Evolutionary conservation across 2,329 filamentous ascomycete species (phyloP).

Genomic region (Apiospora rasikravindrae): DNA sequence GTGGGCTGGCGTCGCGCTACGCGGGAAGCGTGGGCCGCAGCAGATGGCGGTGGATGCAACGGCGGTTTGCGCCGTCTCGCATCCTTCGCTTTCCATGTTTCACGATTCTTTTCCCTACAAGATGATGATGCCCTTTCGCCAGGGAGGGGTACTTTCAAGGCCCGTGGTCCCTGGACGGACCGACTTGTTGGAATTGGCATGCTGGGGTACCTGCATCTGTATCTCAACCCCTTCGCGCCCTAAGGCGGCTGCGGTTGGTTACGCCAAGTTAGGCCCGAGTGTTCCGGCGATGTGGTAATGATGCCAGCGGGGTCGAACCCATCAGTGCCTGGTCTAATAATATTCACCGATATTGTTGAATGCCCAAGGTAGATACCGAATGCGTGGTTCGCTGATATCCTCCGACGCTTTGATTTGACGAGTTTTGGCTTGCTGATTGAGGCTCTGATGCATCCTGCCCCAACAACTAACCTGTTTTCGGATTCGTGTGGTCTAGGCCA

Average conservation of each 20-base stretch:
- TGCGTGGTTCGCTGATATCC: background rate
- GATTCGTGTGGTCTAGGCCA: background rate
- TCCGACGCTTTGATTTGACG: background rate
- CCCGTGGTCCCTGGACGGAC: background rate
- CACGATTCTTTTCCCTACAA: background rate
- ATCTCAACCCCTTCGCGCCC: background rate
- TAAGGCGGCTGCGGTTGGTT: background rate
- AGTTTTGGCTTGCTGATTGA: background rate
- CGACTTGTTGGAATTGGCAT: background rate
- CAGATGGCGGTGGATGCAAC: background rate
- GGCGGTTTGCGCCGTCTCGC: background rate
- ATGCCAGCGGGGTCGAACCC: background rate
- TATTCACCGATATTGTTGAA: background rate
- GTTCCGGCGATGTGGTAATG: background rate
- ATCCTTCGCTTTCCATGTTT: background rate
- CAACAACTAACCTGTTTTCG: background rate
- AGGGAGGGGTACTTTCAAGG: background rate
- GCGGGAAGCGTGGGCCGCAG: background rate
- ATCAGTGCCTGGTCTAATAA: background rate
- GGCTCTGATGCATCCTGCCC: background rate
- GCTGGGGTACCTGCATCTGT: background rate
- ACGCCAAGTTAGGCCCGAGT: background rate
- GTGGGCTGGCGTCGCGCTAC: conserved; percentile 7
- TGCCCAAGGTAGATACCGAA: background rate
- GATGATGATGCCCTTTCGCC: background rate